Conservation (phyloP, 129 eudicot genomes). For the Ambrosia trifida region DNA sequence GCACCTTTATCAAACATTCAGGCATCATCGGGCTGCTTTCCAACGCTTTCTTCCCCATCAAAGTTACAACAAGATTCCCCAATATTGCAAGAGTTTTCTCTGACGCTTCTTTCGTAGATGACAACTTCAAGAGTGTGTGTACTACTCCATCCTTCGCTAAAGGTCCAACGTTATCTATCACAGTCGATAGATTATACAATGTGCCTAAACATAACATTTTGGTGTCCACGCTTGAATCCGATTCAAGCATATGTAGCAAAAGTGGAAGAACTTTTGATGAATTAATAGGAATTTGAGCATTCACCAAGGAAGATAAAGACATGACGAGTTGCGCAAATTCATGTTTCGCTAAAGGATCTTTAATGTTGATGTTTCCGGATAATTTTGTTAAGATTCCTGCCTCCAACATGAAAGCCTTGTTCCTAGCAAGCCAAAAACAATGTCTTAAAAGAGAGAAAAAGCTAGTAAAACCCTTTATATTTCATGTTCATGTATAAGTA, state of each 20-base stretch:
- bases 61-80: slow-evolving; percentile 76
- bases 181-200: slow-evolving; percentile 58
- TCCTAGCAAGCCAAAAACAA: slow-evolving; percentile 48
- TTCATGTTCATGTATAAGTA: neutral
- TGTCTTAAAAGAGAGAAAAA: neutral
- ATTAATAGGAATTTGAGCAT: slow-evolving; percentile 47
- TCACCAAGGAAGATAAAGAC: slow-evolving; percentile 61
- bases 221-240: slow-evolving; percentile 47
- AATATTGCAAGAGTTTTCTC: slow-evolving; percentile 71
- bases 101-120: slow-evolving; percentile 49
- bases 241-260: slow-evolving; percentile 45
- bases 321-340: slow-evolving; percentile 64
- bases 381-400: slow-evolving; percentile 77
- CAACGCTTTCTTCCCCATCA: slow-evolving; percentile 59
- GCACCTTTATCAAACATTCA: slow-evolving; percentile 55
- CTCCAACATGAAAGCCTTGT: slow-evolving; percentile 76
- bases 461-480: neutral
- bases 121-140: slow-evolving; percentile 41
- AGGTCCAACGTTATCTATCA: slow-evolving; percentile 55
- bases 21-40: slow-evolving; percentile 62
- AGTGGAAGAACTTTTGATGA: slow-evolving; percentile 53
- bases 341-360: slow-evolving; percentile 40
- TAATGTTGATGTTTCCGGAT: slow-evolving; percentile 37
- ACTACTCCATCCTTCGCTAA: slow-evolving; percentile 45
- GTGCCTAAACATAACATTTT: slow-evolving; percentile 55